Evolutionary conservation across 768 basidiomycete genomes (phyloP).

Genomic region (Serendipita vermifera): DNA sequence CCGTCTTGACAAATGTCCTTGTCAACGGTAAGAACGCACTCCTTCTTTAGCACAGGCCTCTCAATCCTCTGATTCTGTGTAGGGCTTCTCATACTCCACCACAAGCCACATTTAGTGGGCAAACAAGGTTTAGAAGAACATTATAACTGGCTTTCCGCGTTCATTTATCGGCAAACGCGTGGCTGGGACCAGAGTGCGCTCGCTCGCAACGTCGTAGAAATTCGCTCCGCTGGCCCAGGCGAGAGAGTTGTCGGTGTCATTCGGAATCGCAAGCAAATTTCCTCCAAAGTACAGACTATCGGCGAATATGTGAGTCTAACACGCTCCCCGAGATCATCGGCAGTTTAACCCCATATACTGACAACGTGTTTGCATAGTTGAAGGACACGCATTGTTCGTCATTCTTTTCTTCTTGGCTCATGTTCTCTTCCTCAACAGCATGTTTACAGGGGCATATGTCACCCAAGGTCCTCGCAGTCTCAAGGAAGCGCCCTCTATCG

Average conservation of each 20-base stretch:
- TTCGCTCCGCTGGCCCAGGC: background rate
- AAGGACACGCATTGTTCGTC: slow-evolving; percentile 6
- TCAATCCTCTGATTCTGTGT: background rate
- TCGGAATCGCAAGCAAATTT: slow-evolving; percentile 8
- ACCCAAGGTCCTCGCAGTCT: background rate
- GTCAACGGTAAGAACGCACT: background rate
- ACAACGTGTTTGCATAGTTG: slow-evolving; percentile 1
- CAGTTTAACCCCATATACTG: background rate
- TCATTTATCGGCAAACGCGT: slow-evolving; percentile 5
- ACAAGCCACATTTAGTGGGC: slow-evolving; percentile 1
- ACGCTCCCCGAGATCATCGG: background rate
- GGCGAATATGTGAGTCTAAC: slow-evolving; percentile 7
- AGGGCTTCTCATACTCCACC: slow-evolving; percentile 6
- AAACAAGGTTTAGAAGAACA: slow-evolving; percentile 6
- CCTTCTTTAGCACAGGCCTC: background rate
- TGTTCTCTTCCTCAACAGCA: background rate
- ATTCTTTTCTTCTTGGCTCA: background rate
- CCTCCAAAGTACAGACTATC: slow-evolving; percentile 6
- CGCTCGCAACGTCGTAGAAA: background rate
- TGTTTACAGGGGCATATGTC: slow-evolving; percentile 1
- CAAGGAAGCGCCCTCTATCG: background rate
- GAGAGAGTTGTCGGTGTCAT: background rate
- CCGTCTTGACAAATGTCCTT: slow-evolving; percentile 2
- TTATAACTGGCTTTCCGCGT: slow-evolving; percentile 6
- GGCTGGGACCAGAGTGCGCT: background rate